Base-by-base conservation (phyloP, 257 asterid genomes). In the Galeopsis tetrahit region DNA sequence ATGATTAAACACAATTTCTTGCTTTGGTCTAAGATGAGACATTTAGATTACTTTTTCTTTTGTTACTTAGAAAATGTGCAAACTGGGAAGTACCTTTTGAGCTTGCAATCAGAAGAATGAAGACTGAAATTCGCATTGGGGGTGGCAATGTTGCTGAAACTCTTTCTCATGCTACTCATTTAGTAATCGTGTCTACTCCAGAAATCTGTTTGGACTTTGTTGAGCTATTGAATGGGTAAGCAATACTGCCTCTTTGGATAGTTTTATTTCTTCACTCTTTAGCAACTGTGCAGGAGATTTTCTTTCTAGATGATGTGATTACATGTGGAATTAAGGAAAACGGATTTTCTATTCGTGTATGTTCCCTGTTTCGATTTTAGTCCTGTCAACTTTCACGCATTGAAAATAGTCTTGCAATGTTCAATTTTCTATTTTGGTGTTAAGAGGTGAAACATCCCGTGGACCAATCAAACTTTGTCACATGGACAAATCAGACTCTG, bases 81-180 rank as follows among this genome's bases (percentile, higher is more conserved):
- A 86, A 75, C 62, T 82, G 77, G 85, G 90, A 87, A 78, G 79
- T 79, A 75, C 78, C 84, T 66, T 69, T 85, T 72, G 96, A 87
- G 65, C 81, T 89, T 77, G 81, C 86, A 69, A 79, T 77, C 73
- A 86, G 91, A 83, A 85, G 97, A 78, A 83, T 94, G 99, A 94
- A 86, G 84, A 70, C 85, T 80, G 95, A 83, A 77, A 82, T 94
- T 83, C 85, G 88, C 69, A 74, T 43, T 75, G 84, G 87, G 21
- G 99, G 99, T 77, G 99, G 99, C 70, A 74, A 63, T 71, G 83
- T 89, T 52, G 65, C 81, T 31, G 86, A 82, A 51, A 66, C 80
- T 75, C 86, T 88, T 77, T 79, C 81, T 76, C 79, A 79, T 78
- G 96, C 93, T 71, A 89, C 98, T 53, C 99, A 94, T 85, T 69